Base-by-base conservation (phyloP, 2,329 filamentous ascomycete genomes). In the Shiraia bambusicola region DNA sequence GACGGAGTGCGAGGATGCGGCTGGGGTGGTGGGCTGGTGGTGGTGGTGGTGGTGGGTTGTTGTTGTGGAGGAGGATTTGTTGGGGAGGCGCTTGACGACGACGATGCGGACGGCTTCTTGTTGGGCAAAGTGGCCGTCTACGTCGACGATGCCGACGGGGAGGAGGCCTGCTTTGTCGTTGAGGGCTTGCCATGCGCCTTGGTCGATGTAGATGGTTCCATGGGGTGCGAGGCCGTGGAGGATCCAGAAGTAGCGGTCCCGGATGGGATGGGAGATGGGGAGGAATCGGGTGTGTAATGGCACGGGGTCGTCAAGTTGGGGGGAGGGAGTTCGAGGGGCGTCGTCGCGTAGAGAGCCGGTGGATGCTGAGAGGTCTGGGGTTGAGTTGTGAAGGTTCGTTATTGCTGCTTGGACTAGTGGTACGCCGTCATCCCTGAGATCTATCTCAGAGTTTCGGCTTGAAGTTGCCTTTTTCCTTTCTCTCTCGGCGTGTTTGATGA, bases 161-260 rank as follows among this genome's bases (percentile, higher is more conserved):
- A 97, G 80, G 2, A 98, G 80, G 3, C 90, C 88, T 0, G 91
- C 90, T 72, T 95, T 95, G 62, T 84, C 83, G 12, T 83, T 73
- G 3, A 97, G 78, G 1, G 92, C 93, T 25, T 78, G 76, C 70
- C 90, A 84, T 3, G 92, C 92, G 29, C 93, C 93, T n/a, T 81
- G 74, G 72, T 98, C 93, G 57, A 98, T 94, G 72, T 88, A 97
- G 17, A 98, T 66, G 2, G 86, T 95, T 11, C 93, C 93, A 60
- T 95, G 91, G 0, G 93, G 89, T 16, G 85, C 84, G 9, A 96
- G 82, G 8, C 92, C 93, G 69, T 98, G 89, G 0, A 97, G 78
- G 34, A 98, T 84, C 93, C 93, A 98, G 77, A 98, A 97, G 65
- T 93, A 90, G 48, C 92, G 86, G 66, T 96, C 93, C 42, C 89